A percentile compares a stretch with the other conserved stretches of the same genome.
Evolutionary conservation across 331 rosid genomes (phyloP).

Genomic region (Rhamnella rubrinervis): DNA sequence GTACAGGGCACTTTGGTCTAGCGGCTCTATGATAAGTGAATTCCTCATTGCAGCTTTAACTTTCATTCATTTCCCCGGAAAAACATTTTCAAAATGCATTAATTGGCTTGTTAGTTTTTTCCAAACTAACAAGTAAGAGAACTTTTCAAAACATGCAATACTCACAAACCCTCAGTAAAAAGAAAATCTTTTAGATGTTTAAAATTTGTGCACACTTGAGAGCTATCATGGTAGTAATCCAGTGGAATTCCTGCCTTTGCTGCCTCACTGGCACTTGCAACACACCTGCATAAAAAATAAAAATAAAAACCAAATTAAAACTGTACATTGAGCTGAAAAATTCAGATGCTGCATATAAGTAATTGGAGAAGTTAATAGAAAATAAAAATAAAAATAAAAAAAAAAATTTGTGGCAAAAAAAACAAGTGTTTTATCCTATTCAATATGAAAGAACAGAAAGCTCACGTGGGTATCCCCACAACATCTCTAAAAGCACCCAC

Average conservation of each 20-base stretch:
- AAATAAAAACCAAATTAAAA: constrained; percentile 9
- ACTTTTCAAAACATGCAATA: constrained; percentile 9
- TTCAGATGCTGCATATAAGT: not conserved
- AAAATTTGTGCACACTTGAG: constrained; percentile 60
- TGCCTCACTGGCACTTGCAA: constrained; percentile 79
- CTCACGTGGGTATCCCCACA: constrained; percentile 87
- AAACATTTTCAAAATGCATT: constrained; percentile 65
- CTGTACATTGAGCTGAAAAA: not conserved
- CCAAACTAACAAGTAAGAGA: constrained; percentile 17
- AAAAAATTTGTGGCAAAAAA: not conserved
- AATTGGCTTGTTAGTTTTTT: constrained; percentile 14
- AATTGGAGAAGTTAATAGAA: not conserved
- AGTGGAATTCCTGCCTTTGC: constrained; percentile 92
- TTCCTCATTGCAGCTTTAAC: constrained; percentile 8
- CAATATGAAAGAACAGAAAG: constrained; percentile 22
- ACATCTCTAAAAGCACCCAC: constrained; percentile 65
- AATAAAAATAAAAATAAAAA: not conserved
- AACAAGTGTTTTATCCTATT: not conserved
- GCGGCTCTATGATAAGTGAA: constrained; percentile 28
- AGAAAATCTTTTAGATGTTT: constrained; percentile 28
- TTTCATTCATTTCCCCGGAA: constrained; percentile 44
- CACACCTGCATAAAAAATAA: constrained; percentile 60
- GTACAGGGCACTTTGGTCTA: not conserved
- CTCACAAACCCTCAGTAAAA: constrained; percentile 8
- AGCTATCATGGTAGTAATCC: constrained; percentile 52